Evolutionary conservation across 108 stramenopile genomes (phyloP).

Genomic region (Skeletonema marinoi): DNA sequence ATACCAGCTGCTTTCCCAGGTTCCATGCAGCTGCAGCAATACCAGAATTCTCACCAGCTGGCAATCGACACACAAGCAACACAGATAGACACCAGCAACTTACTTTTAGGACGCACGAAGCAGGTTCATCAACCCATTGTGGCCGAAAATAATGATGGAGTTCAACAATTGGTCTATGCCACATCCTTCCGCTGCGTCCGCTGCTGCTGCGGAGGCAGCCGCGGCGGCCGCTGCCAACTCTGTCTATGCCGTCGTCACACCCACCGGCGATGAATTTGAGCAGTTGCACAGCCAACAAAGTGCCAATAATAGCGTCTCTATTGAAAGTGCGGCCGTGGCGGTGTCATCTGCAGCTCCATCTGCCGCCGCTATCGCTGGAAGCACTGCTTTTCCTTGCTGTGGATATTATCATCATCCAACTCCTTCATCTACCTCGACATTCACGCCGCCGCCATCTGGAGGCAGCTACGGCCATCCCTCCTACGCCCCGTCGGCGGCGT

Average conservation of each 20-base stretch:
- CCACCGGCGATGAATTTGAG: constrained; percentile 34
- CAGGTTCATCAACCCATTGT: background rate
- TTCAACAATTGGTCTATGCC: background rate
- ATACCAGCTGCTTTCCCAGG: no score
- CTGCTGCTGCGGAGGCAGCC: background rate
- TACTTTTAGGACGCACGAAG: background rate
- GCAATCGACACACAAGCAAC: no score
- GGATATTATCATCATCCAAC: background rate
- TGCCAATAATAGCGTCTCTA: no score
- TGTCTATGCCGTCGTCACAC: constrained; percentile 24
- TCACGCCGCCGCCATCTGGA: background rate
- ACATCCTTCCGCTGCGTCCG: background rate
- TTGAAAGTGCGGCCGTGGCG: background rate
- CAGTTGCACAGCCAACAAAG: background rate
- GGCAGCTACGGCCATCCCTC: background rate
- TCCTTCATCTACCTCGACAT: background rate
- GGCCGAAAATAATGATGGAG: background rate
- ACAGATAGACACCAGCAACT: no score
- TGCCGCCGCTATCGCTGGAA: background rate
- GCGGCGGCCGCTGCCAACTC: constrained; percentile 9
- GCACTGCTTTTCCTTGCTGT: background rate
- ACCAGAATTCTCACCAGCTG: no score
- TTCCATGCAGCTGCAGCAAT: no score
- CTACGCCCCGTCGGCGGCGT: background rate
- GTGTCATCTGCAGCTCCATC: background rate